A percentile compares a stretch with the other conserved stretches of the same genome.
Evolutionary conservation across 129 eudicot species (phyloP).

Genomic region (Arctium minus): DNA sequence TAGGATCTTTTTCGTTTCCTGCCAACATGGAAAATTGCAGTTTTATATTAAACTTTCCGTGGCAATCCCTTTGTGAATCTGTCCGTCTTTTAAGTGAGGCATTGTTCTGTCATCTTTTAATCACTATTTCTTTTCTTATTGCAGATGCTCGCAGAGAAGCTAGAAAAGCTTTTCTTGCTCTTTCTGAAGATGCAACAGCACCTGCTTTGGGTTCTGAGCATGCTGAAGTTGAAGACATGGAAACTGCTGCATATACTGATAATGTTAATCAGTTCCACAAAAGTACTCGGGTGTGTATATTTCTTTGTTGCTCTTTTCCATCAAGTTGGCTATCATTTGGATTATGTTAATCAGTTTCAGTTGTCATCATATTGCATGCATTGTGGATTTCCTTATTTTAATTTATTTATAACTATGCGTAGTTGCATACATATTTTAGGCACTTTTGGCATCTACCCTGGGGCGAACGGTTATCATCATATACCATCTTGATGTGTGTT

Average conservation of each 20-base stretch:
- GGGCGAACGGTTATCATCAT: neutral
- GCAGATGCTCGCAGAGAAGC: slow-evolving; percentile 89
- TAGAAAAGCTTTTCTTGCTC: slow-evolving; percentile 83
- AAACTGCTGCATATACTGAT: slow-evolving; percentile 31
- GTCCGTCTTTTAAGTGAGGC: neutral
- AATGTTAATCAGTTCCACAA: slow-evolving; percentile 41
- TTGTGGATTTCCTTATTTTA: neutral
- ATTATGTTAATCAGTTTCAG: neutral
- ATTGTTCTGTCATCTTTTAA: neutral
- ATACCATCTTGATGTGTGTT: neutral
- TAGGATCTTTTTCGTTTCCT: neutral
- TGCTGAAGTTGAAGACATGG: slow-evolving; percentile 38
- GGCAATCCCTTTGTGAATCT: neutral
- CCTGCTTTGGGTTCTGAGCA: slow-evolving; percentile 32
- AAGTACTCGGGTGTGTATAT: slow-evolving; percentile 51
- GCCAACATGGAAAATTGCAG: neutral
- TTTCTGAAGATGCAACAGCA: slow-evolving; percentile 43
- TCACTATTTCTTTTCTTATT: neutral
- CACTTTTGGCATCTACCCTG: neutral
- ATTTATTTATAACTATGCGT: neutral
- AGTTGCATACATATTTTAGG: neutral
- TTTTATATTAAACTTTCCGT: neutral
- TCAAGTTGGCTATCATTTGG: neutral
- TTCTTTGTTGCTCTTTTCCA: slow-evolving; percentile 1
- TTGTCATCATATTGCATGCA: neutral